Evolutionary conservation across 768 basidiomycete species (phyloP).

Genomic region (Pleurotus citrinopileatus): DNA sequence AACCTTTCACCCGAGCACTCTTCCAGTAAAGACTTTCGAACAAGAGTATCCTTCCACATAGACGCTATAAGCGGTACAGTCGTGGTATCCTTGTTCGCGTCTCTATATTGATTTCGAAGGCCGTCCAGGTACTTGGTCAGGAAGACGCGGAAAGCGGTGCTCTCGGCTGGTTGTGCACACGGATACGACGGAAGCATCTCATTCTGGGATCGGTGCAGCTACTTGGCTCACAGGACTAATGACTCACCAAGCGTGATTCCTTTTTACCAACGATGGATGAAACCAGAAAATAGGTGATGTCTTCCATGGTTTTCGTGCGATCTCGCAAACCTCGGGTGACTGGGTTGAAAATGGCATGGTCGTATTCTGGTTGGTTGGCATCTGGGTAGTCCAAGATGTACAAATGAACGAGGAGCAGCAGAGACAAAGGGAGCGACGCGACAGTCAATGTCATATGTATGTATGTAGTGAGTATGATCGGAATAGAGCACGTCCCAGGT

Average conservation of each 20-base stretch:
- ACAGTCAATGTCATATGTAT: not conserved
- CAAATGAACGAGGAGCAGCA: conserved; percentile 50
- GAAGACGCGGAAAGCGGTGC: conserved; percentile 47
- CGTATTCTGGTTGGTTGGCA: conserved; percentile 46
- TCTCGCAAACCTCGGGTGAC: conserved; percentile 45
- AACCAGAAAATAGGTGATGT: conserved; percentile 48
- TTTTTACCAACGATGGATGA: conserved; percentile 35
- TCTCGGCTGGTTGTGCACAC: conserved; percentile 49
- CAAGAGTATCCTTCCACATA: conserved; percentile 61
- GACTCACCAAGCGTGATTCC: conserved; percentile 25
- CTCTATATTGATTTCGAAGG: conserved; percentile 38
- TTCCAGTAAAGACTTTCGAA: conserved; percentile 53
- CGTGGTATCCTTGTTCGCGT: conserved; percentile 21
- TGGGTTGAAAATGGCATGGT: conserved; percentile 45
- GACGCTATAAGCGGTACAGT: conserved; percentile 20
- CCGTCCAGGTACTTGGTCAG: conserved; percentile 49
- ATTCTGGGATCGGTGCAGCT: too few relatives aligned
- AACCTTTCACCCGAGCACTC: conserved; percentile 53
- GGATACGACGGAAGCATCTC: conserved; percentile 51
- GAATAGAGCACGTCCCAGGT: too few relatives aligned
- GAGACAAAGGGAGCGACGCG: conserved; percentile 32
- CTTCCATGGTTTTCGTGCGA: conserved; percentile 50
- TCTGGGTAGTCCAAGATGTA: conserved; percentile 50
- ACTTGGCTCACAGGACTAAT: too few relatives aligned
- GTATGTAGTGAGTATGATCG: too few relatives aligned